phyloP scores from a whole-genome alignment of 768 basidiomycete genomes.

The Tricholoma bakamatsutake region DNA sequence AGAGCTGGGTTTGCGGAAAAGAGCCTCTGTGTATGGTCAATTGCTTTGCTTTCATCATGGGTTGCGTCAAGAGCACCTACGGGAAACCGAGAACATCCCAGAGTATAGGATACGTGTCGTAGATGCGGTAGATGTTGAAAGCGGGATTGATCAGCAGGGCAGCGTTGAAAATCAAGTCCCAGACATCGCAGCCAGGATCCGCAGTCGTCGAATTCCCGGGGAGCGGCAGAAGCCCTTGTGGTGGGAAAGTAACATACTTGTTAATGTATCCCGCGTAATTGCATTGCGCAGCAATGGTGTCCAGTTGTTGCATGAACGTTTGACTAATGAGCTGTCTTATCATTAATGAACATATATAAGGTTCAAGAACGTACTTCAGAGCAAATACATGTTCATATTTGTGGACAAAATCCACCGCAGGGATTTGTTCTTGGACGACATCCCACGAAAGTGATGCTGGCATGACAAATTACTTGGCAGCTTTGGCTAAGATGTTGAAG shows the following conservation, averaged over 20 bases:
- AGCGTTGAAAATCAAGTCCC: slow-evolving; percentile 59
- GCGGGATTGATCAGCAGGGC: slow-evolving; percentile 64
- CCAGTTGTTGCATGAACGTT: slow-evolving; percentile 54
- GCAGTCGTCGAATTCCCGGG: slow-evolving; percentile 48
- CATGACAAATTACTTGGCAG: neutral
- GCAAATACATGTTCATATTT: slow-evolving; percentile 67
- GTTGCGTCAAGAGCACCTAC: slow-evolving; percentile 27
- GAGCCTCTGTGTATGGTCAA: slow-evolving; percentile 37
- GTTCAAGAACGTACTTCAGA: slow-evolving; percentile 48
- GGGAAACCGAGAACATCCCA: slow-evolving; percentile 86
- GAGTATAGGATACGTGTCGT: slow-evolving; percentile 66
- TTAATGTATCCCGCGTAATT: slow-evolving; percentile 58
- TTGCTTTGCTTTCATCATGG: neutral
- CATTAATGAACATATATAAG: neutral
- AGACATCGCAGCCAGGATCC: slow-evolving; percentile 57
- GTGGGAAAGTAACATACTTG: slow-evolving; percentile 63
- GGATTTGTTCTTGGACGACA: slow-evolving; percentile 63
- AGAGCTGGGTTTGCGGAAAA: slow-evolving; percentile 43
- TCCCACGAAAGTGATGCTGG: slow-evolving; percentile 55
- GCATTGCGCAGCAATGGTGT: slow-evolving; percentile 47
- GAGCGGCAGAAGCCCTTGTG: slow-evolving; percentile 58
- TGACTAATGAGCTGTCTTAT: slow-evolving; percentile 33
- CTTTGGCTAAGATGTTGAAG: neutral
- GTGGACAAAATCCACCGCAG: slow-evolving; percentile 69
- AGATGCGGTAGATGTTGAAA: slow-evolving; percentile 74